A percentile compares a stretch with the other conserved stretches of the same genome.
These are phyloP conservation scores for Candida boidinii DNA, from an alignment of 805 yeast genomes.

Conservation along the genomic window DNA sequence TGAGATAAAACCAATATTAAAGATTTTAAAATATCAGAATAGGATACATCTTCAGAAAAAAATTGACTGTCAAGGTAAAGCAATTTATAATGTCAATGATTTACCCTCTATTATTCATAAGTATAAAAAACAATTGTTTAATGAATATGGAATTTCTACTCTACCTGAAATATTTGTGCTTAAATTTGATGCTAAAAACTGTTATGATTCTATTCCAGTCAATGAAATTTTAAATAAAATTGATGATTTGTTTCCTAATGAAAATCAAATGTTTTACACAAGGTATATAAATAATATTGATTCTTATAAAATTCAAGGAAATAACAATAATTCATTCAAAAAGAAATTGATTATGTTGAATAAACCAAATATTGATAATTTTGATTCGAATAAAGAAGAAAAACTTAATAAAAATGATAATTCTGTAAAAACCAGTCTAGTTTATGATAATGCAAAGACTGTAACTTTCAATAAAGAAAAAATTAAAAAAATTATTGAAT, in stretches of 20 bases:
- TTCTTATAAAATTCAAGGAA: too few species aligned
- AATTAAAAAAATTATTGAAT: slow-evolving; percentile 33
- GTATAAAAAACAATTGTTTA: slow-evolving; percentile 25
- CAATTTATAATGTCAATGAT: slow-evolving; percentile 31
- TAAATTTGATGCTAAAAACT: slow-evolving; percentile 69
- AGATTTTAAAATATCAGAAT: slow-evolving; percentile 27
- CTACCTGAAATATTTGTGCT: slow-evolving; percentile 38
- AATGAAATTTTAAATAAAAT: slow-evolving; percentile 16
- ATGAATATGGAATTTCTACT: slow-evolving; percentile 10
- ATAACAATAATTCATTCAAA: too few species aligned
- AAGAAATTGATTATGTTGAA: too few species aligned
- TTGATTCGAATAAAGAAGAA: too few species aligned
- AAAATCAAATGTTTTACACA: not conserved
- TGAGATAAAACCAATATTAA: slow-evolving; percentile 35
- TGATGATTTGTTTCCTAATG: slow-evolving; percentile 10
- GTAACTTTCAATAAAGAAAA: slow-evolving; percentile 31
- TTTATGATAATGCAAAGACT: slow-evolving; percentile 24
- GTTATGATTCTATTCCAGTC: slow-evolving; percentile 68
- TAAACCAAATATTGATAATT: too few species aligned
- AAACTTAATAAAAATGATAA: too few species aligned
- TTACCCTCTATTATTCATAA: slow-evolving; percentile 29
- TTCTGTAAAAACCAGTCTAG: too few species aligned
- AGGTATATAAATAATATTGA: slow-evolving; percentile 9
- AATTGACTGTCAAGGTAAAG: too few species aligned
- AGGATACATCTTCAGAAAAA: too few species aligned